Base-by-base conservation (phyloP, 2,329 filamentous ascomycete species). In the Rutstroemia sp. region DNA sequence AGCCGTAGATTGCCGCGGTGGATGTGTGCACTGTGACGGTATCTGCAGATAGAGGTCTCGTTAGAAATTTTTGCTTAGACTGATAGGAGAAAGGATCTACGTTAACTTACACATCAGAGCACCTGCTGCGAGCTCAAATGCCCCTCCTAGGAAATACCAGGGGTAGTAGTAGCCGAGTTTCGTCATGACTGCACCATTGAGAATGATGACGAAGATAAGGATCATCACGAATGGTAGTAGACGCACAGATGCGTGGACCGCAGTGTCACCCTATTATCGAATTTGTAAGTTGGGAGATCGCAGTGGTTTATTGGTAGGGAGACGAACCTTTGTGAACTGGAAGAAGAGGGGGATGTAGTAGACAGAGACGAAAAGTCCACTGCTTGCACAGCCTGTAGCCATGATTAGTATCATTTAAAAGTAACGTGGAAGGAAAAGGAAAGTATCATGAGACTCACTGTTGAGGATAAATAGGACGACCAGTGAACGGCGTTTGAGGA, bases 321-420 rank as follows among this genome's bases (percentile, higher is more conserved):
- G 12, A 45, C 17, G 9, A 21, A 45, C 42, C 16, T 73, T 71
- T 48, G 77, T 75, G 54, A 77, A 76, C 40, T 75, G 73, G 48
- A 76, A 76, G 17, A 23, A 48, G 25, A 51, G 25, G 1, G 46
- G 46, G 5, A 48, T 30, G 34, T 48, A 48, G 64, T 73, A 75
- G 3, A 70, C 65, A 2, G 75, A 61, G 44, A 77, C 71, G 25
- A 73, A 71, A 14, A 71, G 66, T 8, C 69, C 66, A 4, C 71
- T 67, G 6, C 68, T 70, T 0, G 69, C 69, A 4, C 27, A 23
- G 2, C 68, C 64, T 0, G 71, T 75, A 12, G 42, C 7, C n/a
- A n/a, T 17, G 3, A n/a, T 45, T 21, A 45, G 17, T 45, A 19
- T 45, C 17, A 6, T 23, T 23, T 6, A 45, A 21, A 17, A 21